These are phyloP conservation scores for Neolecta irregularis DNA, from an alignment of 1,139 yeast genomes.

Conservation along the genomic window DNA sequence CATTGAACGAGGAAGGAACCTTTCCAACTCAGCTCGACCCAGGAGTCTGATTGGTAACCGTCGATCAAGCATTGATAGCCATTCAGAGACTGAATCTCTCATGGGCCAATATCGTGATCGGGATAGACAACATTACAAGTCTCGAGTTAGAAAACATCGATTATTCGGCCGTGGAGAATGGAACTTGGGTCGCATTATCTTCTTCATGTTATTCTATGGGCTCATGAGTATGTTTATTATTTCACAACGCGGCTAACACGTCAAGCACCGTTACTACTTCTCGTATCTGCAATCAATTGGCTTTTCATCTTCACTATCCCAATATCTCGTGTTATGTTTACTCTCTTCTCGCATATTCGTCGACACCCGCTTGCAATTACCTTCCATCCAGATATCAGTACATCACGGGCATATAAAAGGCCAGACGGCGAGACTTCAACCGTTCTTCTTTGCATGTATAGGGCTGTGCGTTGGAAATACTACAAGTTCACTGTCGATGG, in stretches of 20 bases:
- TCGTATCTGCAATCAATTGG: conserved; percentile 57
- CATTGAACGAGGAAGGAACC: conserved; percentile 4
- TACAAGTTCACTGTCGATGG: conserved; percentile 94
- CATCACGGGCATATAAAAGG: conserved; percentile 18
- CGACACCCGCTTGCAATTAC: conserved; percentile 80
- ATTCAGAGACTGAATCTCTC: conserved; percentile 6
- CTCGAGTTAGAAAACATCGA: conserved; percentile 28
- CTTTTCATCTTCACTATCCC: conserved; percentile 79
- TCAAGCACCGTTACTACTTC: conserved; percentile 16
- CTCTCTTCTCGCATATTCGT: conserved; percentile 62
- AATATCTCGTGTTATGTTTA: conserved; percentile 62
- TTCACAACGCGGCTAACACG: neutral
- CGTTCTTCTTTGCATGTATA: conserved; percentile 63
- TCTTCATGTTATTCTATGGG: conserved; percentile 57
- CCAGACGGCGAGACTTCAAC: conserved; percentile 27
- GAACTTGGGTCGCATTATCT: conserved; percentile 69
- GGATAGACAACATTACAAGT: conserved; percentile 1
- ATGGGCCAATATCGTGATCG: conserved; percentile 15
- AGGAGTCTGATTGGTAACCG: conserved; percentile 1
- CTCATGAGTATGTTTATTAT: conserved; percentile 47
- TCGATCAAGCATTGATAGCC: conserved; percentile 3
- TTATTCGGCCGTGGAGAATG: conserved; percentile 87
- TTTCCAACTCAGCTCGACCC: neutral
- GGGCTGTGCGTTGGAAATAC: conserved; percentile 83
- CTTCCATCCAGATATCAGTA: conserved; percentile 30